Conservation (phyloP, 2,329 filamentous ascomycete species). For the Tolypocladium ophioglossoides region DNA sequence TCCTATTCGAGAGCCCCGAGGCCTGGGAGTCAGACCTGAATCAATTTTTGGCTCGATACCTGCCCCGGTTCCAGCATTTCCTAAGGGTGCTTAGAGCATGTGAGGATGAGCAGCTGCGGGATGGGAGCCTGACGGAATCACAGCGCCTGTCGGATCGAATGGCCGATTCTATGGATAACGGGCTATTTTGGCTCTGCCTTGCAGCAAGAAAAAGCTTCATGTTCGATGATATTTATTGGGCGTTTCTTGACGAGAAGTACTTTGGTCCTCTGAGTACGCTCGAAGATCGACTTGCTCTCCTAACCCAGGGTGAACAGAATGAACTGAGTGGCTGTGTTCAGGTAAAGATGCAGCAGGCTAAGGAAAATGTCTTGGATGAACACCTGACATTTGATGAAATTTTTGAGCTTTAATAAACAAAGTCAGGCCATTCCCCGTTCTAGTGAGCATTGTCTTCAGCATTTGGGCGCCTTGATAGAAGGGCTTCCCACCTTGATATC, state of each 20-base stretch:
- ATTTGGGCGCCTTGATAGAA: too few species aligned
- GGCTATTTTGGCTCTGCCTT: conserved; percentile 2
- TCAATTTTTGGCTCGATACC: conserved; percentile 20
- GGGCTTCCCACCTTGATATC: too few species aligned
- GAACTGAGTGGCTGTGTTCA: too few species aligned
- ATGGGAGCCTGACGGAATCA: neutral
- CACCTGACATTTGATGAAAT: too few species aligned
- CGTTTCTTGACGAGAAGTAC: conserved; percentile 1
- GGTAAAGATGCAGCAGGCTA: too few species aligned
- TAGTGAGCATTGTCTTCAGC: too few species aligned
- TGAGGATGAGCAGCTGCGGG: conserved; percentile 10
- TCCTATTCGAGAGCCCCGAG: conserved; percentile 21
- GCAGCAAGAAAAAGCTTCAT: conserved; percentile 1
- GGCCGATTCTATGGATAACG: conserved; percentile 1
- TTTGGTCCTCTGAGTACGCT: neutral
- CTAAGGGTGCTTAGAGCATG: conserved; percentile 18
- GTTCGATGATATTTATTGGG: conserved; percentile 4
- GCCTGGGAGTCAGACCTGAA: conserved; percentile 18
- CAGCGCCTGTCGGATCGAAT: conserved; percentile 2
- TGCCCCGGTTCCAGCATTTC: conserved; percentile 19
- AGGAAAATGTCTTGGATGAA: too few species aligned
- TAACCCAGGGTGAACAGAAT: too few species aligned
- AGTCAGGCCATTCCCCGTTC: too few species aligned
- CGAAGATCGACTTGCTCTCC: too few species aligned
- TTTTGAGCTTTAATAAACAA: too few species aligned